These are phyloP conservation scores for Saccharum spontaneum DNA, from an alignment of 176 grass and related monocot species.

Conservation along the genomic window DNA sequence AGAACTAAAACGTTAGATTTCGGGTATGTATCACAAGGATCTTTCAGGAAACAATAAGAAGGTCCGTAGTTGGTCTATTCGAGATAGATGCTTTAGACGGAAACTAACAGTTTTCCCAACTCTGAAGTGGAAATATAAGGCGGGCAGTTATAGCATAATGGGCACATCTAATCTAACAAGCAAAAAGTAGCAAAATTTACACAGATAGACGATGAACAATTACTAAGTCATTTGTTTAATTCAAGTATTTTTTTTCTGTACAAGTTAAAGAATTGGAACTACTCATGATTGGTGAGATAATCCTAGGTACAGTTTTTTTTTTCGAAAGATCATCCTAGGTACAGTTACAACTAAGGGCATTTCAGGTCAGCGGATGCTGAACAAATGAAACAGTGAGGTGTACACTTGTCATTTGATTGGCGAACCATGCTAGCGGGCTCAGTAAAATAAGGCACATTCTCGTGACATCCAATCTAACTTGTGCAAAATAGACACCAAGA, in stretches of 20 bases:
- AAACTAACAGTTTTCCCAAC: not conserved
- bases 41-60: not conserved
- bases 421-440: not conserved
- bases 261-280: not conserved
- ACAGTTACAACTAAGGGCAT: not conserved
- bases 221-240: not conserved
- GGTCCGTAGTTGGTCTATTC: not conserved
- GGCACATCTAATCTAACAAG: not conserved
- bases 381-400: not conserved
- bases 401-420: not conserved
- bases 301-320: not conserved
- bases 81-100: not conserved
- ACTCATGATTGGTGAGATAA: not conserved
- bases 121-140: not conserved
- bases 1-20: not conserved
- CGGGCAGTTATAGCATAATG: not conserved
- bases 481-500: not conserved
- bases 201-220: not conserved
- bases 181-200: not conserved
- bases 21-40: not conserved
- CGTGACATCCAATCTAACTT: not conserved
- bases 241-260: not conserved
- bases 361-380: slow-evolving; percentile 7
- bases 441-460: not conserved
- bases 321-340: not conserved